phyloP scores from a whole-genome alignment of 2,329 filamentous ascomycete species.

The Xylariaceae sp. region DNA sequence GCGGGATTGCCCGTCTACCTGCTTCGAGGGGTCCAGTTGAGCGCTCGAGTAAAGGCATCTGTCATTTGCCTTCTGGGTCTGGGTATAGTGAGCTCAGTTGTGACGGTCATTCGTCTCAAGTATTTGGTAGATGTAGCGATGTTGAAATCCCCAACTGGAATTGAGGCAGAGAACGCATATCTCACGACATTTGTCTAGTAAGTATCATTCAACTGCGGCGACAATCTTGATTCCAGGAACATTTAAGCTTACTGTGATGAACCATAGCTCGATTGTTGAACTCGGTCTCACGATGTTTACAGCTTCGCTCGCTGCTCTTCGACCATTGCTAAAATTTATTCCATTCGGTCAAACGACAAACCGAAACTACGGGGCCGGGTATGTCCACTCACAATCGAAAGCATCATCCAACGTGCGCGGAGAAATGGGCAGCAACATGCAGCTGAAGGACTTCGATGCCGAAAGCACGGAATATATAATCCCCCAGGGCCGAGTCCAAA shows the following conservation, averaged over 20 bases:
- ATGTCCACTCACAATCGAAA: constrained; percentile 13
- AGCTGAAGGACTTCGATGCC: constrained; percentile 18
- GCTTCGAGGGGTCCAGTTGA: constrained; percentile 17
- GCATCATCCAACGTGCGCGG: constrained; percentile 11
- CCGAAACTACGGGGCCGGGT: constrained; percentile 7
- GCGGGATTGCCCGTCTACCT: constrained; percentile 15
- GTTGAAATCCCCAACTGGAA: constrained; percentile 12
- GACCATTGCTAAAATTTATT: constrained; percentile 17
- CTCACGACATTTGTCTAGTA: constrained; percentile 20
- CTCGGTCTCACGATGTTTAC: constrained; percentile 19
- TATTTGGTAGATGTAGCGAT: constrained; percentile 17
- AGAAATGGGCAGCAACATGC: constrained; percentile 20
- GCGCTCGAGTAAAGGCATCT: constrained; percentile 13
- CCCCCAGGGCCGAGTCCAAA: constrained; percentile 17
- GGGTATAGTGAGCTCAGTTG: constrained; percentile 18
- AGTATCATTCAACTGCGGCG: constrained; percentile 10
- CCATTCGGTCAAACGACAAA: constrained; percentile 17
- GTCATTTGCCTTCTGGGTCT: constrained; percentile 17
- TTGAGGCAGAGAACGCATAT: constrained; percentile 19
- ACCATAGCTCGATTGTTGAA: constrained; percentile 17
- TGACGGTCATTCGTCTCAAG: constrained; percentile 19
- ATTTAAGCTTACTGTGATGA: constrained; percentile 6
- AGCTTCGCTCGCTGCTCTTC: constrained; percentile 16
- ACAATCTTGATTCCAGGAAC: background rate
- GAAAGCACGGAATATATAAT: constrained; percentile 20